These are phyloP conservation scores for Fusarium sambucinum DNA, from an alignment of 2,329 filamentous ascomycete species.

Conservation along the genomic window DNA sequence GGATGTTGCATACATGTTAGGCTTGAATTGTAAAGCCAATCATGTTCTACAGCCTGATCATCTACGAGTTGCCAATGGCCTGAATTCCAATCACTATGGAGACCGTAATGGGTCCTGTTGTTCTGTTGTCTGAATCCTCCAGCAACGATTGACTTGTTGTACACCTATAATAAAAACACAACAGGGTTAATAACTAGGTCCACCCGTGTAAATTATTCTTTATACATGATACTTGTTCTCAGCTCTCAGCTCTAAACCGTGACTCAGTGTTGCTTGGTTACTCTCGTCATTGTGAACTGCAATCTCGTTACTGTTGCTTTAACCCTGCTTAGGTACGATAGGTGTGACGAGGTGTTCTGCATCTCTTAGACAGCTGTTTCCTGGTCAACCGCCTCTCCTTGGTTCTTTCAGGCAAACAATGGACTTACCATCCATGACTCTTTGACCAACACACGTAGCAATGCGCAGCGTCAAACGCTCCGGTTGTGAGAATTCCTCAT, in stretches of 20 bases:
- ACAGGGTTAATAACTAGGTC: constrained; percentile 6
- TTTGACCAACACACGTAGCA: background rate
- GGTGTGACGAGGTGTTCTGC: background rate
- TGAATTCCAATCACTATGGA: constrained; percentile 37
- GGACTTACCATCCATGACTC: background rate
- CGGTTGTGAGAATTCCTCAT: background rate
- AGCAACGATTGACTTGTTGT: background rate
- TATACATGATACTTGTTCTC: background rate
- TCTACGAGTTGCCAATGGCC: constrained; percentile 27
- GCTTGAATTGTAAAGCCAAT: constrained; percentile 20
- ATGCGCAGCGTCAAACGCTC: background rate
- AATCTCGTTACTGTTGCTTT: constrained; percentile 6
- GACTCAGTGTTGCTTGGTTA: background rate
- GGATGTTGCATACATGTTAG: background rate
- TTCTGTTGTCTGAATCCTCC: constrained; percentile 8
- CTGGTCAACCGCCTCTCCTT: background rate
- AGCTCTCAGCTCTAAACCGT: background rate
- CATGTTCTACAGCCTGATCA: constrained; percentile 14
- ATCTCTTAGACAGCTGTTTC: background rate
- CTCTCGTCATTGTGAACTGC: background rate
- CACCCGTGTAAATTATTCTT: background rate
- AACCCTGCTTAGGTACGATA: background rate
- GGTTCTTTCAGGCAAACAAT: background rate
- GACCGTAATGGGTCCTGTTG: constrained; percentile 2
- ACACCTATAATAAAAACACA: background rate